Percentiles rank a stretch among this genome's conserved stretches.
These are phyloP conservation scores for Boletus patriciae DNA, from an alignment of 768 basidiomycete genomes.

Conservation along the genomic window DNA sequence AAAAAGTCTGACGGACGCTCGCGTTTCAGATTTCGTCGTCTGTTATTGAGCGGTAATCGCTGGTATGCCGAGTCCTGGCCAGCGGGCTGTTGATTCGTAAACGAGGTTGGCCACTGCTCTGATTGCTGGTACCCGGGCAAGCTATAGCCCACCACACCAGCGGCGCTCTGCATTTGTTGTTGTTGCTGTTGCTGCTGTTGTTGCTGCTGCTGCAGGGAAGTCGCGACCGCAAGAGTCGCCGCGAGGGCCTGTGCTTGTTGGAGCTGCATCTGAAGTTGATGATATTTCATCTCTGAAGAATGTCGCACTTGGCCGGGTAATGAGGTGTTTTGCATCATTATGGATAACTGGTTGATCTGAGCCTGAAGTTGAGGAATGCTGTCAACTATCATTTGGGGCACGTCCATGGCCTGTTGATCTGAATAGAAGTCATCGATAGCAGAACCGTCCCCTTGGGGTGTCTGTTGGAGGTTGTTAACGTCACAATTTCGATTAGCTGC, in stretches of 20 bases:
- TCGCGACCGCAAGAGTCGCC: constrained; percentile 60
- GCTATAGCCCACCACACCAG: constrained; percentile 39
- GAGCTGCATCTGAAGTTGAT: constrained; percentile 76
- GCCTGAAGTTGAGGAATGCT: constrained; percentile 83
- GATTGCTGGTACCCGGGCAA: constrained; percentile 46
- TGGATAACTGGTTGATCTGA: constrained; percentile 75
- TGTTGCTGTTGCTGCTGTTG: constrained; percentile 39
- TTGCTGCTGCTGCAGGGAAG: constrained; percentile 54
- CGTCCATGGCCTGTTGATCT: constrained; percentile 73
- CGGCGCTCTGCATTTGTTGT: constrained; percentile 38
- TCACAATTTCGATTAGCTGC: background rate
- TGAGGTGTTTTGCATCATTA: constrained; percentile 77
- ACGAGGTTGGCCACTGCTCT: constrained; percentile 48
- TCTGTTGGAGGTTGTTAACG: constrained; percentile 15
- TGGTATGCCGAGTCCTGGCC: constrained; percentile 86
- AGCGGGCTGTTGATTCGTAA: constrained; percentile 61
- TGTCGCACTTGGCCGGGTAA: constrained; percentile 72
- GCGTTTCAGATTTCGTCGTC: constrained; percentile 73
- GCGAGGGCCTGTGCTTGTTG: constrained; percentile 76
- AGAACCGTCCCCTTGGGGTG: constrained; percentile 27
- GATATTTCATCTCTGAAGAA: constrained; percentile 80
- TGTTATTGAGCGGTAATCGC: constrained; percentile 76
- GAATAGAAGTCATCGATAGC: constrained; percentile 67
- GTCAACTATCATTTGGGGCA: constrained; percentile 69
- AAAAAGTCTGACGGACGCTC: constrained; percentile 84